Conservation (phyloP, 148 eudicot genomes). For the Beta vulgaris region DNA sequence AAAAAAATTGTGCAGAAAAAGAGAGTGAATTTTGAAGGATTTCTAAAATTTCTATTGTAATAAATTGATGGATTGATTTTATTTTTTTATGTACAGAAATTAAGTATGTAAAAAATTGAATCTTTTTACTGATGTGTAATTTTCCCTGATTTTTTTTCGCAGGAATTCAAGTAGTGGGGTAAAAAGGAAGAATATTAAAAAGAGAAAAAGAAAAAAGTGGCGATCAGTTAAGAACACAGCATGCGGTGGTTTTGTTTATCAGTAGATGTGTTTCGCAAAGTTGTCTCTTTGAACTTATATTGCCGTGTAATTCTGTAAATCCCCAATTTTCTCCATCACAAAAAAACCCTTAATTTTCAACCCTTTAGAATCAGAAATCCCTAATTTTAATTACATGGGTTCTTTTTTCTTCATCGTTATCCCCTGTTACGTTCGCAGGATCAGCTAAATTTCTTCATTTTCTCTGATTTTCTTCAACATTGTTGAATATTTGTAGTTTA, state of each 20-base stretch:
- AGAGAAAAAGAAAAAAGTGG: conserved; percentile 28
- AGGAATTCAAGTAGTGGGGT: conserved; percentile 22
- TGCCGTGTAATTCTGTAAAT: conserved; percentile 85
- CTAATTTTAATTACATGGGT: conserved; percentile 46
- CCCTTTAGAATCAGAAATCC: background rate
- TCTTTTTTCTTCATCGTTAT: conserved; percentile 64
- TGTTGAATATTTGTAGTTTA: background rate
- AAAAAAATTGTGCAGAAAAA: too few relatives aligned
- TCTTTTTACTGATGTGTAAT: too few relatives aligned
- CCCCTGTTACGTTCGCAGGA: conserved; percentile 67
- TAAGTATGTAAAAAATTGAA: too few relatives aligned
- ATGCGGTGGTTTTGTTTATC: conserved; percentile 86
- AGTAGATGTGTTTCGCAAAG: conserved; percentile 74
- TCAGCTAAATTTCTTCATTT: conserved; percentile 52
- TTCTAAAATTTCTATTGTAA: too few relatives aligned
- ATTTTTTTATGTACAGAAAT: too few relatives aligned
- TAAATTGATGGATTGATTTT: too few relatives aligned
- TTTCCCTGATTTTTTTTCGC: conserved; percentile 19
- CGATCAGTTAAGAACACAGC: conserved; percentile 40
- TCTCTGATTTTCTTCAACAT: background rate
- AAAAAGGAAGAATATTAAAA: background rate
- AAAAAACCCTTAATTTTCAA: background rate
- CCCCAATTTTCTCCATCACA: background rate
- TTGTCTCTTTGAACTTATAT: conserved; percentile 62
- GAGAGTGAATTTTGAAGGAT: too few relatives aligned